Percentiles rank a stretch among this genome's conserved stretches.
These are phyloP conservation scores for Xylaria polymorpha DNA, from an alignment of 2,329 filamentous ascomycete species.

Conservation along the genomic window DNA sequence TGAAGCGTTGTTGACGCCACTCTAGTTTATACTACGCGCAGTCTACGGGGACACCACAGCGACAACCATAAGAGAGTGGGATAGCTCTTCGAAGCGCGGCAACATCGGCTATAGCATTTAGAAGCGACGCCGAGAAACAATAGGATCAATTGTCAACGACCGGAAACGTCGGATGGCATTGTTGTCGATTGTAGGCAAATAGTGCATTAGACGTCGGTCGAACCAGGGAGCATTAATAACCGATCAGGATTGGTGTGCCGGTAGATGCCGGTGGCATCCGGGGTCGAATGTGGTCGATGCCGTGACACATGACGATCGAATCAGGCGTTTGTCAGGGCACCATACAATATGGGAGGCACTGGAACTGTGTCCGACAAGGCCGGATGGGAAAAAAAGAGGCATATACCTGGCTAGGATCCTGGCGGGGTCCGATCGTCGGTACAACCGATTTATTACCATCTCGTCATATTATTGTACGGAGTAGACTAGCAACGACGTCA, in stretches of 20 bases:
- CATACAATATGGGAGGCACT: constrained; percentile 13
- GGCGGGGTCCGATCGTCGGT: constrained; percentile 23
- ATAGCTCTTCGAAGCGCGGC: constrained; percentile 1
- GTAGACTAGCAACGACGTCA: constrained; percentile 6
- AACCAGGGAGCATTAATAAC: constrained; percentile 11
- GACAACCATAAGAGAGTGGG: neutral
- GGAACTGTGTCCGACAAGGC: constrained; percentile 16
- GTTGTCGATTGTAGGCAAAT: constrained; percentile 6
- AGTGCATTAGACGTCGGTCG: neutral
- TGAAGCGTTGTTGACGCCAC: neutral
- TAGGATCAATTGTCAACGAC: constrained; percentile 1
- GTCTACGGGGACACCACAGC: neutral
- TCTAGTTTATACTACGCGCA: neutral
- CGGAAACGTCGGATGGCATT: constrained; percentile 30
- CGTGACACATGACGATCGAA: constrained; percentile 36
- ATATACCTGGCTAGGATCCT: neutral
- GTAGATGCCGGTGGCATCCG: constrained; percentile 31
- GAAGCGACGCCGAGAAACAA: constrained; percentile 23
- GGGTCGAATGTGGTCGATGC: constrained; percentile 25
- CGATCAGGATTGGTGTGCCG: constrained; percentile 19
- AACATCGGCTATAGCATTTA: constrained; percentile 18
- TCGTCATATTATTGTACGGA: neutral
- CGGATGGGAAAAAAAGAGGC: constrained; percentile 1
- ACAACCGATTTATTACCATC: constrained; percentile 1
- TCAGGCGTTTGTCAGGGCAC: constrained; percentile 26